Base-by-base conservation (phyloP, 139 green algal genomes). In the Micromonas pusilla region DNA sequence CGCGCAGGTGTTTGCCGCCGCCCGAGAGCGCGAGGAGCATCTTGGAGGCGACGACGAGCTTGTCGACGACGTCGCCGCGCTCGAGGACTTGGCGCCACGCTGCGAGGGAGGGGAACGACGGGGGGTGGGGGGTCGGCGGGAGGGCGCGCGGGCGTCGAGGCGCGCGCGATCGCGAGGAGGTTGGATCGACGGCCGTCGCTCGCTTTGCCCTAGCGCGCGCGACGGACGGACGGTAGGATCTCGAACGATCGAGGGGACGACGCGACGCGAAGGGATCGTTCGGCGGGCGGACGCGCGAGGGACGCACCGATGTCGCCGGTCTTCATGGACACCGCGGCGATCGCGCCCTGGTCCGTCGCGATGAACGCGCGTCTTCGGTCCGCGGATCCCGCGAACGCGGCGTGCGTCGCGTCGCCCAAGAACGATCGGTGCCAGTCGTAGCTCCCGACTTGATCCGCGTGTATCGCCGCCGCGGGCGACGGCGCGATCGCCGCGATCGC, bases 401-500 rank as follows among this genome's bases (percentile, higher is more conserved):
- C 73, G 25, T 54, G 25, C 31, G 30, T 68, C 32, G 31, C 60
- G 31, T 65, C 54, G 13, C 74, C 74, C 33, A 80, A 23, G 74
- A 38, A 39, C n/a, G 33, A 28, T 5, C 13, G 1, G 34, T 38
- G 36, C 60, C 57, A 73, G 63, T 80, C 74, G 31, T 52, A 70
- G 25, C 9, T 34, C 16, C 74, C 74, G 31, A 64, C 25, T 19
- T 73, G 74, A 30, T 80, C 74, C 31, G 13, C 60, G 9, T 70
- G 63, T 9, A 80, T 66, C 9, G 60, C 57, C 20, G 21, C 6
- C 52, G 60, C 60, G 3, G 72, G n/a, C 0, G 13, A 23, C 66
- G 33, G 33, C 2, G 26, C 25, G 26, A 39, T 19, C 3, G 1
- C 37, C 34, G 1, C 2, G 2, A 63, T 3, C 37, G 38, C 37